Base-by-base conservation (phyloP, 1,284 basidiomycete species). In the Ceratobasidium papillatum region DNA sequence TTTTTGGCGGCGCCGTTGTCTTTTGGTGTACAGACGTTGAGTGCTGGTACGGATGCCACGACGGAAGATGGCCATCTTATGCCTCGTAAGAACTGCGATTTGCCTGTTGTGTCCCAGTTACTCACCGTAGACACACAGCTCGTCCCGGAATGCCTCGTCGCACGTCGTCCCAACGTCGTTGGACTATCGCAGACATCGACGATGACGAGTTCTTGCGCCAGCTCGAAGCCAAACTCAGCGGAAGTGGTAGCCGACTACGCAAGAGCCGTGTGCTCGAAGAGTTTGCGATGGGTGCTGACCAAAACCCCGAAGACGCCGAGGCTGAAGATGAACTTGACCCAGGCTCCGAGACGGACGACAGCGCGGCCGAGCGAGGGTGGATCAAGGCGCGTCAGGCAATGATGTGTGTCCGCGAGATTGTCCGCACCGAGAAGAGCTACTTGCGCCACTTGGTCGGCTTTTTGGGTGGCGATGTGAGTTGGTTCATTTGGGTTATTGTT, bases 361-460 rank as follows among this genome's bases (percentile, higher is more conserved):
- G 74, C 43, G 77, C 77, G 30, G 79, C 79, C 12, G 78, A 83
- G 61, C 80, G 82, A 64, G 81, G 84, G 14, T 90, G 89, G 89
- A 83, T 84, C 74, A 83, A 83, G 22, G 88, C 88, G 2, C 84
- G 87, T 47, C 86, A 86, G 32, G 87, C 88, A 0, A 82, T 91
- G 59, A 82, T 91, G n/a, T 84, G 85, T 79, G 84, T 87, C 64
- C 82, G 87, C 47, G 90, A 92, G 81, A 84, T 92, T 61, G 84
- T 92, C 32, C 84, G 87, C 54, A 91, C 90, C 1, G 90, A 91
- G 80, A 85, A 86, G 75, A 88, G 84, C 76, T 92, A 91, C 79
- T 85, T 88, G 72, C 81, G 83, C 1, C 85, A 86, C 11, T 80
- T 91, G 59, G 82, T 82, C 27, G 79, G 84, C 59, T 81, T 91